phyloP scores from a whole-genome alignment of 306 rosid genomes.

The Medicago ruthenica region DNA sequence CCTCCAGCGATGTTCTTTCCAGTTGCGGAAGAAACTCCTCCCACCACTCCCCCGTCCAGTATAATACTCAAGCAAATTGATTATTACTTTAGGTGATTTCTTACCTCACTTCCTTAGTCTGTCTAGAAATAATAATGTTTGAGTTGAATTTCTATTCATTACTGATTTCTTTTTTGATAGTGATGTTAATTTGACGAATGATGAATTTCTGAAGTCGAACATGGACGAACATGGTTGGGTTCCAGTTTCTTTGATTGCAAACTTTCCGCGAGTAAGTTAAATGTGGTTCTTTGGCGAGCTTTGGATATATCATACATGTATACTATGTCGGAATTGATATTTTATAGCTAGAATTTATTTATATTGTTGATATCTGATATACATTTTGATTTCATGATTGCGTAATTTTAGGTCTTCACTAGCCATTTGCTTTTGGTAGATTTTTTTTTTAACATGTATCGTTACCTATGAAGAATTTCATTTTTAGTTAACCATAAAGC shows the following conservation, averaged over 20 bases:
- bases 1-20: constrained; percentile 63
- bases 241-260: constrained; percentile 13
- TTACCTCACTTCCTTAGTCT: background rate
- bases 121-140: background rate
- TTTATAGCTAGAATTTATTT: background rate
- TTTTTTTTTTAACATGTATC: background rate
- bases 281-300: background rate
- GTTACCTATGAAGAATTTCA: background rate
- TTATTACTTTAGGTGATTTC: constrained; percentile 18
- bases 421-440: background rate
- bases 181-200: background rate
- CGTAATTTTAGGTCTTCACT: background rate
- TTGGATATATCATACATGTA: background rate
- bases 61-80: constrained; percentile 15
- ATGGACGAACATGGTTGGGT: constrained; percentile 23
- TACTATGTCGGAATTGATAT: background rate
- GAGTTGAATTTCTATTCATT: constrained; percentile 10
- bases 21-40: constrained; percentile 60
- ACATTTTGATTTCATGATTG: background rate
- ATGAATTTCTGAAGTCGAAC: background rate
- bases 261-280: background rate
- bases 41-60: constrained; percentile 35
- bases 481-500: background rate
- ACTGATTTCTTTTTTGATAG: constrained; percentile 1
- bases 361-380: background rate